These are phyloP conservation scores for Phytophthora citricola DNA, from an alignment of 352 stramenopile species.

Conservation along the genomic window DNA sequence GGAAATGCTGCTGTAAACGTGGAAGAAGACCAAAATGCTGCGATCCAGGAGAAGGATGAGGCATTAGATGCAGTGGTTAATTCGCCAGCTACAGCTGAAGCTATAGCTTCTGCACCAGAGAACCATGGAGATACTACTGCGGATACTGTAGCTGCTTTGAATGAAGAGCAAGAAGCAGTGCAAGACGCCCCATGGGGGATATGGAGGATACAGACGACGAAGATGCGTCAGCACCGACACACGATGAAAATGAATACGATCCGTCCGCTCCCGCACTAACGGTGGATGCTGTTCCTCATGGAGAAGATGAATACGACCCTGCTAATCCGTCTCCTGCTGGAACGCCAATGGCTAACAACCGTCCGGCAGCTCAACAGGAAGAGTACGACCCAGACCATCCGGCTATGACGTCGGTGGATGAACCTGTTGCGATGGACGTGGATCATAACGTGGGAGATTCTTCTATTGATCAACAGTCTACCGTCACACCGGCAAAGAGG, in stretches of 20 bases:
- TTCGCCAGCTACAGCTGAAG: not conserved
- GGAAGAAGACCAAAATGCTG: not conserved
- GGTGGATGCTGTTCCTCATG: slow-evolving; percentile 28
- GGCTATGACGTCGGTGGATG: slow-evolving; percentile 28
- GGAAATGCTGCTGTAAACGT: not conserved
- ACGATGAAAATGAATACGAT: slow-evolving; percentile 37
- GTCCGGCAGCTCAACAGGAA: slow-evolving; percentile 23
- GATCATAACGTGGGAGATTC: not conserved
- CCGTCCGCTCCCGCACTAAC: slow-evolving; percentile 1
- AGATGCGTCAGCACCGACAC: slow-evolving; percentile 1
- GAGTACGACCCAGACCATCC: slow-evolving; percentile 55
- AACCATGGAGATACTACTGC: not conserved
- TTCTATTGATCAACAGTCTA: slow-evolving; percentile 1
- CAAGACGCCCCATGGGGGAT: not conserved
- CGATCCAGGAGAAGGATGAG: not conserved
- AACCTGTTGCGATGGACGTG: slow-evolving; percentile 31
- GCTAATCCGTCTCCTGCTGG: slow-evolving; percentile 34
- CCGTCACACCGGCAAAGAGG: slow-evolving; percentile 31
- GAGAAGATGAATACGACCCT: slow-evolving; percentile 52
- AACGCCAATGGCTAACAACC: slow-evolving; percentile 21
- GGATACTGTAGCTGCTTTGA: not conserved
- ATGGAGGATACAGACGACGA: not conserved
- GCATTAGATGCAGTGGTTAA: not conserved
- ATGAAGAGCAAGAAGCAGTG: slow-evolving; percentile 4
- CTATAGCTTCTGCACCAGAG: not conserved